Conservation (phyloP, 192 early-diverging fungal genomes). For the Coemansia sp. region DNA sequence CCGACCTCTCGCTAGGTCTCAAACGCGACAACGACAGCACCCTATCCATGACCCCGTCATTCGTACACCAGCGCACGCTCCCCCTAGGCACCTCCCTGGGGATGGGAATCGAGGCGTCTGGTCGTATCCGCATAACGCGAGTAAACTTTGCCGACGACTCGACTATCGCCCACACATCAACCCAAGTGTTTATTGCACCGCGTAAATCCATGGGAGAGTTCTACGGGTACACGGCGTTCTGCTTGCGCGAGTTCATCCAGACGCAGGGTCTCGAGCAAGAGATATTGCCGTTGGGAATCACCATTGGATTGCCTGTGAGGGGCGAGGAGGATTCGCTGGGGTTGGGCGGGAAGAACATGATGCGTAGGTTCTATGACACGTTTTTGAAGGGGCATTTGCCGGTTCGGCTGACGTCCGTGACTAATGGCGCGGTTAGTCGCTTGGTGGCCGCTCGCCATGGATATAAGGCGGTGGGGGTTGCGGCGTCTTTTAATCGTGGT, state of each 20-base stretch:
- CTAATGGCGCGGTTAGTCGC: constrained; percentile 93
- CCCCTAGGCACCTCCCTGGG: constrained; percentile 77
- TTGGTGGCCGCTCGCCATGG: constrained; percentile 79
- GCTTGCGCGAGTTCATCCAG: constrained; percentile 71
- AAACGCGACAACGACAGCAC: constrained; percentile 70
- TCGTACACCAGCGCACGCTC: constrained; percentile 59
- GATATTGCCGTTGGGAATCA: constrained; percentile 66
- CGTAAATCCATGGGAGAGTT: constrained; percentile 30
- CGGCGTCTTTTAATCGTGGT: constrained; percentile 88
- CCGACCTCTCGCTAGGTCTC: constrained; percentile 57
- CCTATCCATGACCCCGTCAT: constrained; percentile 58
- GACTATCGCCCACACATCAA: constrained; percentile 57
- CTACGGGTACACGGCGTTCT: constrained; percentile 82
- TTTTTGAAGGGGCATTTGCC: constrained; percentile 66
- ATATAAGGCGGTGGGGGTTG: constrained; percentile 69
- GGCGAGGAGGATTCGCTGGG: constrained; percentile 48
- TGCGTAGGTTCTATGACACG: constrained; percentile 68
- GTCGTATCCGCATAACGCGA: constrained; percentile 87
- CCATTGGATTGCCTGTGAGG: constrained; percentile 90
- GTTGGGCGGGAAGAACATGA: constrained; percentile 76
- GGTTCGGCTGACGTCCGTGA: constrained; percentile 78
- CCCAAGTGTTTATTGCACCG: constrained; percentile 59
- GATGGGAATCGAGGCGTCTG: constrained; percentile 75
- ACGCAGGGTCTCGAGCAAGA: constrained; percentile 8
- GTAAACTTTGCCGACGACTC: constrained; percentile 60